Conservation (phyloP, 176 grass and related monocot genomes). For the Guadua angustifolia region DNA sequence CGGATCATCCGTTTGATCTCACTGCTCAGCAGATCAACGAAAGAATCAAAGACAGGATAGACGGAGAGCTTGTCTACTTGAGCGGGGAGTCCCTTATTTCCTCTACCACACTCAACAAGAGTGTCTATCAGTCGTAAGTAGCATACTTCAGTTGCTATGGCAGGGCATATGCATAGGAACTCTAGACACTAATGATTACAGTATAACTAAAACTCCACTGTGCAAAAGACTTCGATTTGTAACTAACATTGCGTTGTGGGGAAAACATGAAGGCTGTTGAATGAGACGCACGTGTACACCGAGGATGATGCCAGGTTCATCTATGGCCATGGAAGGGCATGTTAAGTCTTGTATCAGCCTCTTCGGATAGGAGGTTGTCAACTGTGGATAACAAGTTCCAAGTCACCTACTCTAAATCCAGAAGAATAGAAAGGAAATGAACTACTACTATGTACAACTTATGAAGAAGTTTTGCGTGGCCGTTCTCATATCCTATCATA, state of each 20-base stretch:
- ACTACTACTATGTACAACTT: neutral
- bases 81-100: constrained; percentile 69
- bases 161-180: too few relatives aligned
- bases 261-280: constrained; percentile 52
- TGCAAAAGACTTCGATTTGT: neutral
- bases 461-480: neutral
- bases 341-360: neutral
- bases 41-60: constrained; percentile 54
- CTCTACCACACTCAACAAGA: constrained; percentile 81
- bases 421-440: constrained; percentile 2
- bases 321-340: constrained; percentile 66
- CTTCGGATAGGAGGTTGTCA: neutral
- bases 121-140: constrained; percentile 64
- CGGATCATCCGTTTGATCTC: constrained; percentile 72
- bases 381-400: neutral
- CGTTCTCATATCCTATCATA: neutral
- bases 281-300: constrained; percentile 79
- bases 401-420: neutral
- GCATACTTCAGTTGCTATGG: neutral
- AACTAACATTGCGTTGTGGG: neutral
- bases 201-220: neutral
- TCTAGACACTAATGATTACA: neutral
- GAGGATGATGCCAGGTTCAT: constrained; percentile 80
- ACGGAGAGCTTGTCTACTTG: constrained; percentile 63
- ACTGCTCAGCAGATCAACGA: constrained; percentile 58